phyloP scores from a whole-genome alignment of 208 protist genomes.

The Trypanosoma scelopori region DNA sequence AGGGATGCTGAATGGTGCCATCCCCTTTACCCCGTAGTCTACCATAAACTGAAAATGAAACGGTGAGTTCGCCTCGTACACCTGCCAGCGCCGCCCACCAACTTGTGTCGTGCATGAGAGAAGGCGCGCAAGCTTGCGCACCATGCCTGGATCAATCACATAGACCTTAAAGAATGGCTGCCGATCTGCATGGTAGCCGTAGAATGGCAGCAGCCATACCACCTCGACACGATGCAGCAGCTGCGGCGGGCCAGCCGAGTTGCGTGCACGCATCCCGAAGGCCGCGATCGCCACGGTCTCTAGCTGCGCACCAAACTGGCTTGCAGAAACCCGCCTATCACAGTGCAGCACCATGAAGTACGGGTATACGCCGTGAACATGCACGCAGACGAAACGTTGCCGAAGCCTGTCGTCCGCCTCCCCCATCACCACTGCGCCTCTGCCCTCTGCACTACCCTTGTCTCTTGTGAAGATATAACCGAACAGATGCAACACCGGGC shows the following conservation, averaged over 20 bases:
- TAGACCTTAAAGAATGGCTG: constrained; percentile 63
- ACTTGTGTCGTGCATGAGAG: constrained; percentile 54
- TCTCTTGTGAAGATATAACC: constrained; percentile 46
- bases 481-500: constrained; percentile 76
- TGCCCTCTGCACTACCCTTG: not conserved
- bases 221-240: constrained; percentile 73
- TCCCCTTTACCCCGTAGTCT: constrained; percentile 60
- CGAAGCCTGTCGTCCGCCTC: not conserved
- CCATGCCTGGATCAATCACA: constrained; percentile 54
- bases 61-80: constrained; percentile 56
- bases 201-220: constrained; percentile 60
- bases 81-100: constrained; percentile 57
- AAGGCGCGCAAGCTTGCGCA: constrained; percentile 35
- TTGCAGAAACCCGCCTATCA: constrained; percentile 41
- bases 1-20: constrained; percentile 47
- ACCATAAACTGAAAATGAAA: constrained; percentile 83
- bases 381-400: constrained; percentile 59
- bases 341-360: constrained; percentile 71
- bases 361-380: constrained; percentile 81
- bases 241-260: constrained; percentile 24
- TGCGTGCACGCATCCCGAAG: not conserved
- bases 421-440: too few relatives aligned
- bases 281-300: constrained; percentile 44
- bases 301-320: constrained; percentile 78
- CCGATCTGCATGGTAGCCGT: constrained; percentile 57